Evolutionary conservation across 352 stramenopile genomes (phyloP).

Genomic region (Hyaloperonospora arabidopsidis): DNA sequence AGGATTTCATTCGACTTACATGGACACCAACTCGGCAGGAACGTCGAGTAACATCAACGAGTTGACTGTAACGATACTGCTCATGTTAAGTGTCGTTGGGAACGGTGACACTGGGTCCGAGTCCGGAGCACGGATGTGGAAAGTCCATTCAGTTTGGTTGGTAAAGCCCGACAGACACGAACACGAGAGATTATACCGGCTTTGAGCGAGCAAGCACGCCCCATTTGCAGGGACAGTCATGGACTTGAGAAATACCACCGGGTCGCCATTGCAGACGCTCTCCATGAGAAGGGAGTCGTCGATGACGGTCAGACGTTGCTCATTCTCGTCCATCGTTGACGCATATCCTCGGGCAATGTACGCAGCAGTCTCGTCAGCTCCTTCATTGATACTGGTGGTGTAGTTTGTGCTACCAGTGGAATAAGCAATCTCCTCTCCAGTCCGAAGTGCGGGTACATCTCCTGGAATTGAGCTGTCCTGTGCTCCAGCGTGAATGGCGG

Average conservation of each 20-base stretch:
- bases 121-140: conserved; percentile 21
- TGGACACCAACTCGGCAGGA: conserved; percentile 12
- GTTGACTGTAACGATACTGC: conserved; percentile 12
- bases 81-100: conserved; percentile 9
- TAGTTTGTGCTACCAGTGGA: neutral
- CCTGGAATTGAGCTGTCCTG: conserved; percentile 10
- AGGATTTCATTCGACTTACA: conserved; percentile 14
- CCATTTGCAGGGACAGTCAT: conserved; percentile 20
- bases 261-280: conserved; percentile 31
- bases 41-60: conserved; percentile 31
- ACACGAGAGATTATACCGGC: conserved; percentile 38
- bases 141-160: conserved; percentile 29
- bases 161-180: conserved; percentile 31
- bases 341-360: conserved; percentile 34
- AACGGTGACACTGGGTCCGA: conserved; percentile 10
- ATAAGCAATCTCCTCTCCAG: no score
- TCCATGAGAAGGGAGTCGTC: conserved; percentile 24
- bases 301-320: conserved; percentile 31
- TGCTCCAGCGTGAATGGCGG: conserved; percentile 3
- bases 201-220: conserved; percentile 26
- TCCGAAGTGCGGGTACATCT: no score
- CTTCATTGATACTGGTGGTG: conserved; percentile 5
- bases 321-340: conserved; percentile 22
- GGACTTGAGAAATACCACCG: conserved; percentile 35
- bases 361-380: conserved; percentile 11